Conservation (phyloP, 139 green algal genomes). For the Marvania coccoides region DNA sequence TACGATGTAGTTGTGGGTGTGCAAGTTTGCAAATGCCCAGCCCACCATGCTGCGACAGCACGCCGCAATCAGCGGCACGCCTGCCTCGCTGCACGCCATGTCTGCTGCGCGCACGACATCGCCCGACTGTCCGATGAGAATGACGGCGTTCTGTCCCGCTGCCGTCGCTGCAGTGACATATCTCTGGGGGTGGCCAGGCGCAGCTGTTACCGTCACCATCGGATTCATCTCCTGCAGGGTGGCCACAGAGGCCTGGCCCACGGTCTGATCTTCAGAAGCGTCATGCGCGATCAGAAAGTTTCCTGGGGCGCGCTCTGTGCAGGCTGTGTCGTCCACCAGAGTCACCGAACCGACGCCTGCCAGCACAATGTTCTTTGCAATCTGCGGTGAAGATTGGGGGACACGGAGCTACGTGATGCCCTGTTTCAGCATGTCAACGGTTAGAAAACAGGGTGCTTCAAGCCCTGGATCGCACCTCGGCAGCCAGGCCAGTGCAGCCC, state of each 20-base stretch:
- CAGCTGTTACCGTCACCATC: conserved; percentile 51
- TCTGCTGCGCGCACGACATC: conserved; percentile 23
- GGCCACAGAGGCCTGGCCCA: conserved; percentile 45
- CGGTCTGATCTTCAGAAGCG: conserved; percentile 1
- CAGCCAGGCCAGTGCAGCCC: conserved; percentile 47
- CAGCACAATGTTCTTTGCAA: conserved; percentile 88
- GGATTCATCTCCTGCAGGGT: conserved; percentile 86
- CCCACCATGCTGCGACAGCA: conserved; percentile 32
- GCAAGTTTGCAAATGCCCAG: conserved; percentile 68
- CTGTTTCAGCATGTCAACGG: neutral
- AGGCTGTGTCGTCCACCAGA: conserved; percentile 51
- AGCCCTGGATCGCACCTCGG: conserved; percentile 46
- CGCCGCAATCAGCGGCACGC: conserved; percentile 53
- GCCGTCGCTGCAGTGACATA: neutral
- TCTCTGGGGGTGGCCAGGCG: conserved; percentile 3
- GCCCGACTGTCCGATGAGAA: conserved; percentile 31
- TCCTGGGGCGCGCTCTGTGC: neutral
- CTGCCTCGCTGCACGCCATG: conserved; percentile 16
- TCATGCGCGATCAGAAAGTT: conserved; percentile 68
- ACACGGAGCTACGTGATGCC: neutral
- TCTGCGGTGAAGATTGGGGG: conserved; percentile 33
- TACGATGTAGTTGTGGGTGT: conserved; percentile 42
- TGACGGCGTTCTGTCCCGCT: conserved; percentile 36
- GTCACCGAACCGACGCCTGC: conserved; percentile 71
- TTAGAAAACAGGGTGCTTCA: neutral